A percentile compares a stretch with the other conserved stretches of the same genome.
Conservation (phyloP, 345 rosid genomes). For the Clarkia xantiana region DNA sequence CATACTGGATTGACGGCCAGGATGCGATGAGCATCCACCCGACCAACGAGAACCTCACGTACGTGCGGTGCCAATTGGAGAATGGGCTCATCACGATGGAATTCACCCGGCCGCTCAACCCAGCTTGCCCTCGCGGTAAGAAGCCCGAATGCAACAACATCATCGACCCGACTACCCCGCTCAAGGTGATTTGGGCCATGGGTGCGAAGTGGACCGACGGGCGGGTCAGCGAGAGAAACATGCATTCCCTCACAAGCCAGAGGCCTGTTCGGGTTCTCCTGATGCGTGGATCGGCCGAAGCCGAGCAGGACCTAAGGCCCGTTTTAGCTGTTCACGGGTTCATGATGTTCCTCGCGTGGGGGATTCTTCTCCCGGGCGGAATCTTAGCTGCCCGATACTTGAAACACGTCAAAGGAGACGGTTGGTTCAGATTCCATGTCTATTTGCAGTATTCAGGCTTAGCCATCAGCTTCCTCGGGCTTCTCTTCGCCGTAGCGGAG, state of each 20-base stretch:
- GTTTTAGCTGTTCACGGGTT: constrained; percentile 94
- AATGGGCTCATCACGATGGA: constrained; percentile 86
- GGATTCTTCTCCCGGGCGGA: constrained; percentile 87
- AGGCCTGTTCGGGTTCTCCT: constrained; percentile 74
- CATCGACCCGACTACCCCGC: constrained; percentile 83
- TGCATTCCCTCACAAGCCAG: constrained; percentile 85
- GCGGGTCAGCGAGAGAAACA: constrained; percentile 64
- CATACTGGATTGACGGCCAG: constrained; percentile 84
- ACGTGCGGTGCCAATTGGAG: constrained; percentile 79
- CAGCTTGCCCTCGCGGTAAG: constrained; percentile 34
- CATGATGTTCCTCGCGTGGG: constrained; percentile 99
- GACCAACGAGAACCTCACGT: constrained; percentile 65
- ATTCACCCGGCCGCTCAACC: constrained; percentile 67
- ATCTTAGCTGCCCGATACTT: constrained; percentile 75
- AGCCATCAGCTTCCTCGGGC: constrained; percentile 67
- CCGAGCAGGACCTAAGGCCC: constrained; percentile 81
- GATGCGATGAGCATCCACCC: constrained; percentile 58
- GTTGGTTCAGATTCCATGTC: constrained; percentile 86
- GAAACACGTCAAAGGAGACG: constrained; percentile 88
- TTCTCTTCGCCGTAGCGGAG: constrained; percentile 88
- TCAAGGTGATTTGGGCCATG: constrained; percentile 89
- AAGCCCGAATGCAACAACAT: constrained; percentile 64
- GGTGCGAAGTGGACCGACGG: constrained; percentile 75
- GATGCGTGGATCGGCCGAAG: constrained; percentile 77
- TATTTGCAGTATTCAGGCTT: constrained; percentile 84